Evolutionary conservation across 805 yeast species (phyloP).

Genomic region (Candida nemodendra): DNA sequence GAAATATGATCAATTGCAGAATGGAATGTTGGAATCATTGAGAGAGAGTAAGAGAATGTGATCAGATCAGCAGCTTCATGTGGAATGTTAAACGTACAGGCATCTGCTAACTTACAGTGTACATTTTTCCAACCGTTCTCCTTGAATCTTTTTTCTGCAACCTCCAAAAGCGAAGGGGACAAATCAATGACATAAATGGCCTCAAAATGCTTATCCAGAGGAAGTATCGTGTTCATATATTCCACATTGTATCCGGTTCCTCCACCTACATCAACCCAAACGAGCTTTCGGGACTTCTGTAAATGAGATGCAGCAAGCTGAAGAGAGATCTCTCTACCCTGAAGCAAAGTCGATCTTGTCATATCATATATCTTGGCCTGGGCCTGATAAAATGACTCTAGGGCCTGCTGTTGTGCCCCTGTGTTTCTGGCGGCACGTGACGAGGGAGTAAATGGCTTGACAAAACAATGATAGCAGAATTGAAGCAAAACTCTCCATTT

Average conservation of each 20-base stretch:
- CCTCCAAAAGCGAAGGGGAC: conserved; percentile 72
- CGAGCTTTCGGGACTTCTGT: conserved; percentile 40
- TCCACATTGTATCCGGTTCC: conserved; percentile 86
- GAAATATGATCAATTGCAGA: conserved; percentile 72
- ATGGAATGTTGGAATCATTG: conserved; percentile 84
- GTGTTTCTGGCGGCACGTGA: conserved; percentile 27
- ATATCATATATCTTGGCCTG: conserved; percentile 78
- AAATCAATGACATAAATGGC: conserved; percentile 73
- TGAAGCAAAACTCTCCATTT: conserved; percentile 22
- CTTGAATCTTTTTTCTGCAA: conserved; percentile 60
- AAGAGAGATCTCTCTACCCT: conserved; percentile 69
- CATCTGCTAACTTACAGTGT: conserved; percentile 69
- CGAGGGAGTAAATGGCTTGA: conserved; percentile 52
- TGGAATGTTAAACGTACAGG: conserved; percentile 63
- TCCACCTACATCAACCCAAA: conserved; percentile 83
- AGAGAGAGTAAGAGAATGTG: conserved; percentile 76
- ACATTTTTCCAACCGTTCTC: conserved; percentile 56
- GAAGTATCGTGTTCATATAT: conserved; percentile 58
- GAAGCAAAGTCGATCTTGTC: conserved; percentile 62
- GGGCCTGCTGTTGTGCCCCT: conserved; percentile 53
- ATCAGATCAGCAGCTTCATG: conserved; percentile 59
- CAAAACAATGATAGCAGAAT: conserved; percentile 52
- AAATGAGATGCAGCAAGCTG: conserved; percentile 60
- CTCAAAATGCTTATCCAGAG: conserved; percentile 50
- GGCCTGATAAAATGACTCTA: conserved; percentile 69